Percentiles rank a stretch among this genome's conserved stretches.
phyloP scores from a whole-genome alignment of 2,329 filamentous ascomycete species.

The Metarhizium rileyi region DNA sequence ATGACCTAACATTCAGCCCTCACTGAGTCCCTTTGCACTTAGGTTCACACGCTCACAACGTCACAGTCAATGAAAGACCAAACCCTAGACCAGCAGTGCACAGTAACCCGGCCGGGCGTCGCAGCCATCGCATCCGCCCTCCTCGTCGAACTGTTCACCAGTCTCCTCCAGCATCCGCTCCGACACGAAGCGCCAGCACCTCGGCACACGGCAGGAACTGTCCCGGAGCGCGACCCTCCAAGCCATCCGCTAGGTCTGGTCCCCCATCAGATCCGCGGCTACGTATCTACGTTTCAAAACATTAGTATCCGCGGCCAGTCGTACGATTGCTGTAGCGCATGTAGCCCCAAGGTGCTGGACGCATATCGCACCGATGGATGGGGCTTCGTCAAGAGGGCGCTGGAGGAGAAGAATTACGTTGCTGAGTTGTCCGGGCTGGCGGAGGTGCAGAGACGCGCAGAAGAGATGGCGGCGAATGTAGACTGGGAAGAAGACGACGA shows the following conservation, averaged over 20 bases:
- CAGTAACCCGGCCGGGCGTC: slow-evolving; percentile 86
- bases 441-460: slow-evolving; percentile 56
- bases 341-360: slow-evolving; percentile 58
- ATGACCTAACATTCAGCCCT: not conserved
- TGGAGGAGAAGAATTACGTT: slow-evolving; percentile 69
- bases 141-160: slow-evolving; percentile 82
- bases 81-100: slow-evolving; percentile 96
- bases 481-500: slow-evolving; percentile 54
- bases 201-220: slow-evolving; percentile 24
- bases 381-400: slow-evolving; percentile 65
- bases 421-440: slow-evolving; percentile 65
- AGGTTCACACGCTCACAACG: slow-evolving; percentile 3
- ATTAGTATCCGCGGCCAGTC: slow-evolving; percentile 63
- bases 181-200: slow-evolving; percentile 54
- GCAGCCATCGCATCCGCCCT: slow-evolving; percentile 87
- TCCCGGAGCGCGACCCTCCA: slow-evolving; percentile 44
- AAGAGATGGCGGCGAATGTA: slow-evolving; percentile 40
- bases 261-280: slow-evolving; percentile 74
- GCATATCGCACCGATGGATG: slow-evolving; percentile 61
- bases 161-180: slow-evolving; percentile 76
- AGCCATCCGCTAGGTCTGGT: slow-evolving; percentile 58
- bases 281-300: slow-evolving; percentile 64
- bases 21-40: not conserved
- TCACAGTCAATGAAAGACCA: slow-evolving; percentile 80
- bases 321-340: slow-evolving; percentile 75